phyloP scores from a whole-genome alignment of 495 filamentous ascomycete species.

The Viridothelium virens region DNA sequence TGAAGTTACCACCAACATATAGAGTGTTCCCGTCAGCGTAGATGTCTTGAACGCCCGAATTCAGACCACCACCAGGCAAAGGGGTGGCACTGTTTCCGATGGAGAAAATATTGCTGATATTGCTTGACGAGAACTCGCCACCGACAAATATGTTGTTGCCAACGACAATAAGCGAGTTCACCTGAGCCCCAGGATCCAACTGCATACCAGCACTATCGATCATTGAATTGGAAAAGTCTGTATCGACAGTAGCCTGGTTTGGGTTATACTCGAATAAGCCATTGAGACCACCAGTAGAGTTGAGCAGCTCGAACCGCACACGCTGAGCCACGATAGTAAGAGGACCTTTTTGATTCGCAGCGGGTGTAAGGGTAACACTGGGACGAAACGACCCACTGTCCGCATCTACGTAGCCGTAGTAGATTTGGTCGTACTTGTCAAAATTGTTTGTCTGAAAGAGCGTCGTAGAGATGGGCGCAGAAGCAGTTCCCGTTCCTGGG shows the following conservation, averaged over 20 bases:
- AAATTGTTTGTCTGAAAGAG: slow-evolving; percentile 85
- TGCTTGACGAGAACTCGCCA: slow-evolving; percentile 70
- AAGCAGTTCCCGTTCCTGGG: slow-evolving; percentile 39
- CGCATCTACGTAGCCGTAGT: slow-evolving; percentile 73
- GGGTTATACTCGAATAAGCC: slow-evolving; percentile 88
- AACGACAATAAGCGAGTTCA: slow-evolving; percentile 54
- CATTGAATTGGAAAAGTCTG: slow-evolving; percentile 60
- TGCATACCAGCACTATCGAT: slow-evolving; percentile 65
- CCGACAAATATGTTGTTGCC: slow-evolving; percentile 62
- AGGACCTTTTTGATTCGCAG: slow-evolving; percentile 51
- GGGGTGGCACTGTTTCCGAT: slow-evolving; percentile 56
- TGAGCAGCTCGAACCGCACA: slow-evolving; percentile 66
- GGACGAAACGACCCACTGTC: slow-evolving; percentile 68
- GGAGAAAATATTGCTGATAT: slow-evolving; percentile 65
- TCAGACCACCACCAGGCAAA: slow-evolving; percentile 65
- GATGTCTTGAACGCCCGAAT: slow-evolving; percentile 68
- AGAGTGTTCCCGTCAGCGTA: slow-evolving; percentile 54
- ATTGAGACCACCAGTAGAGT: slow-evolving; percentile 67
- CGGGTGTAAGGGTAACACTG: slow-evolving; percentile 67
- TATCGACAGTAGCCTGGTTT: slow-evolving; percentile 47
- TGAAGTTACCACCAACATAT: slow-evolving; percentile 84
- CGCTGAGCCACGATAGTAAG: slow-evolving; percentile 79
- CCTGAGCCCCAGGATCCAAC: slow-evolving; percentile 54
- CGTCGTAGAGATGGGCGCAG: slow-evolving; percentile 38
- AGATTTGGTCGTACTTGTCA: slow-evolving; percentile 91